Percentiles rank a stretch among this genome's conserved stretches.
These are phyloP conservation scores for Serendipita sp. DNA, from an alignment of 768 basidiomycete genomes.

Conservation along the genomic window DNA sequence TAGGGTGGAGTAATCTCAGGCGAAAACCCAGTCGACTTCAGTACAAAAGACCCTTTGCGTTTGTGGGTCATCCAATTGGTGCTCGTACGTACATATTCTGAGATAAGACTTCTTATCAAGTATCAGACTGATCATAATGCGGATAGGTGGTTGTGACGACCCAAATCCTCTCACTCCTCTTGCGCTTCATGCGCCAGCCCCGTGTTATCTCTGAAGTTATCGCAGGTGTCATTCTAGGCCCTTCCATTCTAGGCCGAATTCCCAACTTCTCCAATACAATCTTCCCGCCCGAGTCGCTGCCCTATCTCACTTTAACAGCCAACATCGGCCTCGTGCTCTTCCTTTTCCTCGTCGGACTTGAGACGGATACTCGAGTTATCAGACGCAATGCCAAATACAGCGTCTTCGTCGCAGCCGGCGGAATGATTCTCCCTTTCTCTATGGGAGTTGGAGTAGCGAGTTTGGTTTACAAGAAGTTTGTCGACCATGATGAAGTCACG, in stretches of 20 bases:
- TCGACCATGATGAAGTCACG: constrained; percentile 32
- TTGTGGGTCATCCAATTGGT: constrained; percentile 62
- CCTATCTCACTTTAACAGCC: constrained; percentile 52
- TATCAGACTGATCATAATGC: constrained; percentile 16
- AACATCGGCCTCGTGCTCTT: constrained; percentile 64
- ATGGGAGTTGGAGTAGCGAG: constrained; percentile 56
- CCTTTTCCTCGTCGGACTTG: constrained; percentile 72
- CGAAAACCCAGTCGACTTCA: constrained; percentile 50
- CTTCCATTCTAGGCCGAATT: constrained; percentile 39
- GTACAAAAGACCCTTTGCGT: constrained; percentile 47
- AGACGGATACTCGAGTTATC: constrained; percentile 60
- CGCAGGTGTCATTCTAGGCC: constrained; percentile 73
- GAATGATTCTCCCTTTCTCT: constrained; percentile 64
- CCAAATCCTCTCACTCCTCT: constrained; percentile 48
- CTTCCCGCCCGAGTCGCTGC: constrained; percentile 23
- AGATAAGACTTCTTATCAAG: background rate
- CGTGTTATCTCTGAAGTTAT: constrained; percentile 90
- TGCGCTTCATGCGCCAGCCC: constrained; percentile 66
- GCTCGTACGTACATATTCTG: background rate
- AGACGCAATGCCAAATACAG: constrained; percentile 46
- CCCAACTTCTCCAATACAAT: constrained; percentile 40
- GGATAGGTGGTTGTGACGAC: constrained; percentile 72
- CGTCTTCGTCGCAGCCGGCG: constrained; percentile 42
- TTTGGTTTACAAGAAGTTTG: constrained; percentile 58
- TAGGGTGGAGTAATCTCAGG: constrained; percentile 69